phyloP scores from a whole-genome alignment of 495 filamentous ascomycete species.

The Hyaloscypha hepaticicola region DNA sequence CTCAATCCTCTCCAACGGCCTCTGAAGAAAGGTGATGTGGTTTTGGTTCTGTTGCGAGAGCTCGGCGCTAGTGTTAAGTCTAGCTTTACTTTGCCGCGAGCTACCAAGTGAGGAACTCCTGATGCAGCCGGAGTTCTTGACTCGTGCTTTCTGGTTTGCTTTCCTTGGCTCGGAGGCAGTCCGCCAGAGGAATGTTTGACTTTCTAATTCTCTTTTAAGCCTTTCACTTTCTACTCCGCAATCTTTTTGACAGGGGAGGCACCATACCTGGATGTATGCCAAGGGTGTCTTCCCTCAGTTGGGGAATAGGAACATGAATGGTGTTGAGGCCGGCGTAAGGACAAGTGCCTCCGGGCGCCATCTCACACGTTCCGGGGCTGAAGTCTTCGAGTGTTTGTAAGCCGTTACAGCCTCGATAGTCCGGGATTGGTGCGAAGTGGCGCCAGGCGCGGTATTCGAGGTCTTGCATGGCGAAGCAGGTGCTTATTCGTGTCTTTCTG shows the following conservation, averaged over 20 bases:
- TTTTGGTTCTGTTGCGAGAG: no score
- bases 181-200: background rate
- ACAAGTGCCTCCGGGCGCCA: background rate
- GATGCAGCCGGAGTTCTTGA: background rate
- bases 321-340: background rate
- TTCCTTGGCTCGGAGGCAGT: background rate
- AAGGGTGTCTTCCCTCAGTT: background rate
- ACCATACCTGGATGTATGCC: background rate
- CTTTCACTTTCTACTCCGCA: background rate
- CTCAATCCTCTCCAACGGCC: background rate
- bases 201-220: background rate
- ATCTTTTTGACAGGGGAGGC: no score
- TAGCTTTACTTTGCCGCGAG: background rate
- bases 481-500: background rate
- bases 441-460: background rate
- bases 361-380: background rate
- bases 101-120: background rate
- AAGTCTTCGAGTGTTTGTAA: background rate
- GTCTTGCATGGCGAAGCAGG: background rate
- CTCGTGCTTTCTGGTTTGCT: background rate
- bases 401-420: background rate
- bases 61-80: no score
- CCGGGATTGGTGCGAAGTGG: background rate
- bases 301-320: background rate
- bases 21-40: no score